Conservation (phyloP, 495 filamentous ascomycete genomes). For the Aspergillus affinis region DNA sequence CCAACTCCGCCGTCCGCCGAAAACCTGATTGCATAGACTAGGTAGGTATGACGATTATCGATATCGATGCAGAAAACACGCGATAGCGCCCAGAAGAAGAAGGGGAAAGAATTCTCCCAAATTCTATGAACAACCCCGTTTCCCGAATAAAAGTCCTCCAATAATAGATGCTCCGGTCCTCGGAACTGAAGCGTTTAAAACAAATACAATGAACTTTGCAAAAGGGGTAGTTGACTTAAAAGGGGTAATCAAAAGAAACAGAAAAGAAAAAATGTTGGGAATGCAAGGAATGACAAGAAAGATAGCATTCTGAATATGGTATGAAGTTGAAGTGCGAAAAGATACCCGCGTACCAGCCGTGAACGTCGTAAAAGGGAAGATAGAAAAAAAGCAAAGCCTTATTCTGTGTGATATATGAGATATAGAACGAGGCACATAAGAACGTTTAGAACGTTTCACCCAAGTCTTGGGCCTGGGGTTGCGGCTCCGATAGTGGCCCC, state of each 20-base stretch:
- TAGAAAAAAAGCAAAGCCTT: not conserved
- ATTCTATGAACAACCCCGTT: constrained; percentile 20
- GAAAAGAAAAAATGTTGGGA: constrained; percentile 15
- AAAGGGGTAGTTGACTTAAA: not conserved
- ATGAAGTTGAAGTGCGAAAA: constrained; percentile 10
- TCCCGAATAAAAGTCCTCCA: constrained; percentile 1
- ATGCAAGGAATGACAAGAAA: constrained; percentile 9
- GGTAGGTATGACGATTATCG: constrained; percentile 4
- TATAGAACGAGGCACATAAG: not conserved
- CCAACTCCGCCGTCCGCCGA: constrained; percentile 17
- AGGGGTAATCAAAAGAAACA: constrained; percentile 11
- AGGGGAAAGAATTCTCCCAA: not conserved
- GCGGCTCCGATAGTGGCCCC: constrained; percentile 48
- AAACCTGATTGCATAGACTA: constrained; percentile 20
- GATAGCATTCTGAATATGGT: constrained; percentile 18
- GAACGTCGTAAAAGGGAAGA: constrained; percentile 19
- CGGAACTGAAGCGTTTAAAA: constrained; percentile 3
- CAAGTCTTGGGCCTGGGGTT: constrained; percentile 57
- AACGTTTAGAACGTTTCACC: constrained; percentile 62
- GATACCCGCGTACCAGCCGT: constrained; percentile 23
- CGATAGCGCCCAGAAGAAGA: constrained; percentile 1
- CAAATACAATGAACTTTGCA: constrained; percentile 17
- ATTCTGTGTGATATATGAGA: not conserved
- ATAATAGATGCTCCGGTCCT: not conserved
- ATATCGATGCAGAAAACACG: constrained; percentile 4